Base-by-base conservation (phyloP, 2,329 filamentous ascomycete genomes). In the Allantophomopsis lycopodina region DNA sequence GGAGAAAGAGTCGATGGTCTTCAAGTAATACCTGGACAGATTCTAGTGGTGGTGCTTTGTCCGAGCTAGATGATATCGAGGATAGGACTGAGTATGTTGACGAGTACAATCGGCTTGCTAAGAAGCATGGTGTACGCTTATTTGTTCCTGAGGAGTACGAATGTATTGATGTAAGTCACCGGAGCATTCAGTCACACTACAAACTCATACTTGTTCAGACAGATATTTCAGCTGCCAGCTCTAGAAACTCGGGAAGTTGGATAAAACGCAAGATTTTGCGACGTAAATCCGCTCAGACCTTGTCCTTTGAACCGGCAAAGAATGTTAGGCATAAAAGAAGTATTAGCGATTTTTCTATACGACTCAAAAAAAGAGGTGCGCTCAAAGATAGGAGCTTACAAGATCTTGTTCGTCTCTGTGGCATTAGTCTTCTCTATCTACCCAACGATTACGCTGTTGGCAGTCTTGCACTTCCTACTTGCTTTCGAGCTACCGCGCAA, bases 401-500 rank as follows among this genome's bases (percentile, higher is more conserved):
- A 40, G 66, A 69, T n/a, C 65, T 83, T 48, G 67, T 80, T 14
- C 66, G 74, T 10, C 55, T 81, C 21, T 76, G 74, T 46, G 77
- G 78, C 31, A 73, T 73, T 52, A 78, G 73, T 51, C 57, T 71
- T 21, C 58, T 83, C 36, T 72, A 76, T 48, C 59, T 83, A 7
- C 76, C 76, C 1, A 47, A 61, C 3, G 73, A 76, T 39, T 73
- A 78, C 48, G 62, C 74, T 3, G 66, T 73, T 1, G 64, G 68
- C 14, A 66, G 68, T 17, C 57, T 83, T 18, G 58, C 71, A 14
- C 57, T 83, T 21, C 78, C 78, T 7, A 80, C 77, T 4, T 79
- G 77, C 46, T 64, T 83, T 37, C 73, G 77, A 35, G 77, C 78
- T 8, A 76, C 73, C 7, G 75, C 71, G n/a, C 73, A 80, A 46